These are phyloP conservation scores for Trichothecium roseum DNA, from an alignment of 2,329 filamentous ascomycete species.

Conservation along the genomic window DNA sequence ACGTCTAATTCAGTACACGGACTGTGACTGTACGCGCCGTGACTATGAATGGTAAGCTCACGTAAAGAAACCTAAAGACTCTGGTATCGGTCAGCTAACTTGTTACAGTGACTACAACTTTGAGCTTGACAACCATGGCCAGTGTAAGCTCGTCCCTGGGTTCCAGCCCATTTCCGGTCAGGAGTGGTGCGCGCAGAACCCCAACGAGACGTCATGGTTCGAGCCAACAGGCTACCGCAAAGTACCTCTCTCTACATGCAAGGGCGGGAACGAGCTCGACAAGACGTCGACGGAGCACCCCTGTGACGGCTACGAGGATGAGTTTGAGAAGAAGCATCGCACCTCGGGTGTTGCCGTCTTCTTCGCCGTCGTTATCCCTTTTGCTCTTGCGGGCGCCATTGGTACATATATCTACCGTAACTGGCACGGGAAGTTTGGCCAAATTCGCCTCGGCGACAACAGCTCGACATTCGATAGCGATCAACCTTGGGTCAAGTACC, in stretches of 20 bases:
- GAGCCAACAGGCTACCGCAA: constrained; percentile 80
- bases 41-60: constrained; percentile 82
- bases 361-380: constrained; percentile 71
- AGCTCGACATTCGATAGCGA: constrained; percentile 51
- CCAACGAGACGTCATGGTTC: constrained; percentile 67
- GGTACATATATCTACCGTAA: constrained; percentile 81
- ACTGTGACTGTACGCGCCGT: constrained; percentile 73
- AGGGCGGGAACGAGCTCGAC: constrained; percentile 66
- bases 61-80: too few species aligned
- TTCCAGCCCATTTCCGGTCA: constrained; percentile 45
- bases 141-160: constrained; percentile 68
- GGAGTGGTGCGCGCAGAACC: constrained; percentile 47
- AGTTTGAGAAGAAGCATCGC: constrained; percentile 63
- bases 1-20: constrained; percentile 60
- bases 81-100: background rate
- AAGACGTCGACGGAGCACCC: constrained; percentile 42
- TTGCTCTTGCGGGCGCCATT: constrained; percentile 57
- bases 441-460: constrained; percentile 77
- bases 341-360: constrained; percentile 68
- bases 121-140: constrained; percentile 65
- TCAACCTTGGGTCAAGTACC: constrained; percentile 69
- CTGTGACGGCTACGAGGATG: constrained; percentile 72
- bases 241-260: constrained; percentile 81
- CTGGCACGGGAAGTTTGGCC: constrained; percentile 84
- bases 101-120: constrained; percentile 77